These are phyloP conservation scores for Rhizopus delemar DNA, from an alignment of 371 early-diverging fungal species.

Conservation along the genomic window DNA sequence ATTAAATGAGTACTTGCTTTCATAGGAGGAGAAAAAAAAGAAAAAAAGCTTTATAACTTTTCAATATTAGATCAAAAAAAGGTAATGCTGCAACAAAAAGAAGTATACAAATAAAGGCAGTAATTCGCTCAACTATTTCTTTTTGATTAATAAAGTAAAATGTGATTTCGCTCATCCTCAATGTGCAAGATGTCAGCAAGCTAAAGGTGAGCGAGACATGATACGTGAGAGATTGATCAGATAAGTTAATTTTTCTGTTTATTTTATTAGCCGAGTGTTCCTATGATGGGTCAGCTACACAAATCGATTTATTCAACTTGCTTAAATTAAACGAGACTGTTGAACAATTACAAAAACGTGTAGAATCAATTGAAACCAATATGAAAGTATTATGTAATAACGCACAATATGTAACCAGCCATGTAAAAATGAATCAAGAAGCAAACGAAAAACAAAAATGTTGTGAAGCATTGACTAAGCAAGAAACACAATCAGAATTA, in stretches of 20 bases:
- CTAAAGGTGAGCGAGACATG: slow-evolving; percentile 34
- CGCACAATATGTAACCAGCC: background rate
- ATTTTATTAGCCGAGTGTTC: slow-evolving; percentile 35
- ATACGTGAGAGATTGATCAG: background rate
- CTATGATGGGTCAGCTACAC: slow-evolving; percentile 50
- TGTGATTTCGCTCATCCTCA: slow-evolving; percentile 55
- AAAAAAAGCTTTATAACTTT: background rate
- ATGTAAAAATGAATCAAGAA: too few species aligned
- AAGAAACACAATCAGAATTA: background rate
- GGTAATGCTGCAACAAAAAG: slow-evolving; percentile 23
- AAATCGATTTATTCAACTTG: slow-evolving; percentile 53
- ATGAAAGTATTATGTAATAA: slow-evolving; percentile 28
- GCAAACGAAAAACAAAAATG: too few species aligned
- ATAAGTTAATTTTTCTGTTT: background rate
- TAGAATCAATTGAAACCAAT: slow-evolving; percentile 37
- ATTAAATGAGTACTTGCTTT: background rate
- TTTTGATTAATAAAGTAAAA: slow-evolving; percentile 35
- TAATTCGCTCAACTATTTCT: background rate
- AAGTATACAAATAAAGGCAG: background rate
- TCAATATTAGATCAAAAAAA: slow-evolving; percentile 39
- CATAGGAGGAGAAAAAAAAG: background rate
- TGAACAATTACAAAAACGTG: slow-evolving; percentile 31
- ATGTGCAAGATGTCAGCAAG: slow-evolving; percentile 42
- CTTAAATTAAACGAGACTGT: slow-evolving; percentile 48
- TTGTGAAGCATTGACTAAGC: background rate